Conservation (phyloP, 2,329 filamentous ascomycete species). For the Sarocladium oryzae region DNA sequence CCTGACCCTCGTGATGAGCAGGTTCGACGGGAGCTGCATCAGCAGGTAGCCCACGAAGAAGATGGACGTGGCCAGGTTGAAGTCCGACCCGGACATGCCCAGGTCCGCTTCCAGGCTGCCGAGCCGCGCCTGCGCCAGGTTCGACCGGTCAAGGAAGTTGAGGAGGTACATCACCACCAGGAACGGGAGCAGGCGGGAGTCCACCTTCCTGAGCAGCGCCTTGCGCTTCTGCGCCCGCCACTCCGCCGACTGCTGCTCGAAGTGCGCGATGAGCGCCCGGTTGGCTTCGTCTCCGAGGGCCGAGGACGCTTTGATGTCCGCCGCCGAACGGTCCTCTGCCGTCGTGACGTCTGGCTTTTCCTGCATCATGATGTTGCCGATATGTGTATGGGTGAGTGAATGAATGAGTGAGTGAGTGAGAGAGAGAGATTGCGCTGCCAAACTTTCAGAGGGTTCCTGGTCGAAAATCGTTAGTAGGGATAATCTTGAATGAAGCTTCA, state of each 20-base stretch:
- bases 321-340: conserved; percentile 3
- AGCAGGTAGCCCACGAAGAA: conserved; percentile 57
- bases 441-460: too few species aligned
- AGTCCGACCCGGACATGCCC: conserved; percentile 48
- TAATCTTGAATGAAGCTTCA: too few species aligned
- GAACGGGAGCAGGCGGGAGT: conserved; percentile 43
- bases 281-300: neutral
- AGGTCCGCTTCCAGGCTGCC: conserved; percentile 47
- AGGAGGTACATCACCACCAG: conserved; percentile 50
- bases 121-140: conserved; percentile 48
- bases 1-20: conserved; percentile 45
- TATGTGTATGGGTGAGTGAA: too few species aligned
- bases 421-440: too few species aligned
- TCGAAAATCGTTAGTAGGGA: too few species aligned
- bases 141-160: conserved; percentile 48
- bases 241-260: conserved; percentile 8
- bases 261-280: neutral
- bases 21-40: conserved; percentile 57
- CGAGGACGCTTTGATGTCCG: neutral
- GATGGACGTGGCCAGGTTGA: conserved; percentile 51
- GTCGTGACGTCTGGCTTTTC: neutral
- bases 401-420: too few species aligned
- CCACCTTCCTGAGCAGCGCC: conserved; percentile 42
- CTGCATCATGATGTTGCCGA: neutral
- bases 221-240: conserved; percentile 19